Conservation (phyloP, 108 stramenopile species). For the Cylindrotheca fusiformis region DNA sequence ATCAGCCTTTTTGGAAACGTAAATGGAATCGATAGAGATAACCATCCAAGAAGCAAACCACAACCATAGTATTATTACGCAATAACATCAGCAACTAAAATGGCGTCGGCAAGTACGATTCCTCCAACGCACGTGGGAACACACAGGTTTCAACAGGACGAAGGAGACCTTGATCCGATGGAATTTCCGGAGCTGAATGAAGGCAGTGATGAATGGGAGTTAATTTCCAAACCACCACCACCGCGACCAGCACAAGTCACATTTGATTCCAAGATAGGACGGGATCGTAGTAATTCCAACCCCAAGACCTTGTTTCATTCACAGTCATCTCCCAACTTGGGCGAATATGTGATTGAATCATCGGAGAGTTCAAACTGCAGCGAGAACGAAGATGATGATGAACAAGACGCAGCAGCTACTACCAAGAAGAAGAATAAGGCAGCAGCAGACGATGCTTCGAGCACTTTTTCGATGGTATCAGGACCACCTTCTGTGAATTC, state of each 20-base stretch:
- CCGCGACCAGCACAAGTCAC: slow-evolving; percentile 1
- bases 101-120: background rate
- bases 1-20: no score
- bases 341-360: slow-evolving; percentile 12
- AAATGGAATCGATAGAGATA: no score
- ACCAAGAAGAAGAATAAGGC: no score
- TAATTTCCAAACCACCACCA: slow-evolving; percentile 12
- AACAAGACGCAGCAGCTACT: no score
- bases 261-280: slow-evolving; percentile 7
- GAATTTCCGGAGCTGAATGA: background rate
- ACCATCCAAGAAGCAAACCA: no score
- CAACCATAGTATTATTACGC: no score
- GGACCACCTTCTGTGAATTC: slow-evolving; percentile 24
- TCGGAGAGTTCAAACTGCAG: no score
- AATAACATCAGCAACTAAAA: no score
- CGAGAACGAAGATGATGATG: background rate
- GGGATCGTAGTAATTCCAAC: background rate
- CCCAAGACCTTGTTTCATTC: slow-evolving; percentile 20
- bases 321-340: slow-evolving; percentile 28
- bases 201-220: slow-evolving; percentile 20
- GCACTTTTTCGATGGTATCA: slow-evolving; percentile 24
- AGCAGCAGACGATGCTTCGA: slow-evolving; percentile 14
- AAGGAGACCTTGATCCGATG: background rate
- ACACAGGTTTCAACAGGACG: background rate
- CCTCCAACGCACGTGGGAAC: background rate